Percentiles rank a stretch among this genome's conserved stretches.
phyloP scores from a whole-genome alignment of 805 yeast genomes.

The Blastobotrys attinorum region DNA sequence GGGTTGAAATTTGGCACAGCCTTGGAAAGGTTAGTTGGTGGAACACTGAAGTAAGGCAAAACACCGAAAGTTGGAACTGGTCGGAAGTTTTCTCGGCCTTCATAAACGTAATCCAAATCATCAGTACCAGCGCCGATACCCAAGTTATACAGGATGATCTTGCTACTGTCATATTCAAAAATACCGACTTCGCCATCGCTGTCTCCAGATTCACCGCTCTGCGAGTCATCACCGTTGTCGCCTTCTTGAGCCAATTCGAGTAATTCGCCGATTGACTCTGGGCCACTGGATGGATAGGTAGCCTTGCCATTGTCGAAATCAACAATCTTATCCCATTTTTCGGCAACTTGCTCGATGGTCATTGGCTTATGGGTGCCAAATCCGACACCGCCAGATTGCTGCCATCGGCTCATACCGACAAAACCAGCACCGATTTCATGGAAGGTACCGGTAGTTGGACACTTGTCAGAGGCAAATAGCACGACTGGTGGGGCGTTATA shows the following conservation, averaged over 20 bases:
- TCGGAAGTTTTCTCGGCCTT: conserved; percentile 67
- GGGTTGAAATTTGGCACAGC: conserved; percentile 80
- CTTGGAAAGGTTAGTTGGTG: conserved; percentile 45
- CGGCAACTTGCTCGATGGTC: conserved; percentile 63
- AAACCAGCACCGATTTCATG: conserved; percentile 97
- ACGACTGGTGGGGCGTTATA: conserved; percentile 89
- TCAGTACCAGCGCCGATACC: conserved; percentile 79
- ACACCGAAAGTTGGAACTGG: conserved; percentile 88
- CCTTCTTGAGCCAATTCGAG: conserved; percentile 41
- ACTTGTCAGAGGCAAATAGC: conserved; percentile 64
- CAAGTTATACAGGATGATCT: conserved; percentile 75
- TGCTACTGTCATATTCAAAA: conserved; percentile 56
- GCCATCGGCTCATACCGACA: conserved; percentile 93
- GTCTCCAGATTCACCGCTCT: neutral
- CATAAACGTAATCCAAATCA: conserved; percentile 75
- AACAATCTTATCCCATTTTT: conserved; percentile 56
- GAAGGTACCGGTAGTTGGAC: conserved; percentile 68
- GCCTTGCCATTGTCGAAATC: conserved; percentile 54
- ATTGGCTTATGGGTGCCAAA: conserved; percentile 38
- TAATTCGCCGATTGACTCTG: conserved; percentile 76
- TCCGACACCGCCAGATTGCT: conserved; percentile 79
- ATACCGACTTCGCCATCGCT: conserved; percentile 29
- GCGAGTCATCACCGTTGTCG: conserved; percentile 31
- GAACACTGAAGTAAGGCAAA: conserved; percentile 69
- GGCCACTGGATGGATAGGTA: conserved; percentile 51